Base-by-base conservation (phyloP, 148 eudicot species). In the Persicaria maculosa region DNA sequence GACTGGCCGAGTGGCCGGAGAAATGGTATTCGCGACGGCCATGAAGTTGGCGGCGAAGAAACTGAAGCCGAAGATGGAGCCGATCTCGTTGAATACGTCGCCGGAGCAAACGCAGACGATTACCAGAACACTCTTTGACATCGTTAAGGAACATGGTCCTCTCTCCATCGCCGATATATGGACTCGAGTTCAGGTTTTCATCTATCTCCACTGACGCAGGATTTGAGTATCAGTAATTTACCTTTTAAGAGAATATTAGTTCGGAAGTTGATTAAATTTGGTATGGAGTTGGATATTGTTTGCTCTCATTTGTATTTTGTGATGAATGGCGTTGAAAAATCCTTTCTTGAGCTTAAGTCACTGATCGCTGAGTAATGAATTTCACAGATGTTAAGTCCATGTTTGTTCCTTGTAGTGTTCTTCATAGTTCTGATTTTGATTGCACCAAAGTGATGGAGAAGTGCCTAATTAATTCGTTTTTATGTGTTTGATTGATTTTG, bases 21-120 rank as follows among this genome's bases (percentile, higher is more conserved):
- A 73, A 2, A 80, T 80, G 83, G 83, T 89, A 89, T 81, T 86
- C 57, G 80, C 82, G 15, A 90, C 93, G 48, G 83, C 84, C 20
- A 75, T 87, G 4, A 84, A 87, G 55, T 80, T 88, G 74, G 86
- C 81, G 40, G 93, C 85, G 15, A 89, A 81, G 87, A 89, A 90
- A 71, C 90, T 93, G 69, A 90, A 89, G 84, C 93, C 96, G 48
- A 84, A 89, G 76, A 86, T 91, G 96, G 89, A 88, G 78, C 88
- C 89, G n/a, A 85, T 86, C 20, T 90, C 86, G 77, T 87, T 91
- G 48, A 84, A 83, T 62, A 78, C 85, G 1, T 88, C 90, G 50
- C 98, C 92, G 0, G 93, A 93, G 85, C 92, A 91, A 70, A 91
- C 91, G 17, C 97, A 88, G 80, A 93, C 98, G 1, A 91, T 89